Percentiles rank a stretch among this genome's conserved stretches.
Evolutionary conservation across 2,329 filamentous ascomycete species (phyloP).

Genomic region (Fusarium duplospermum): DNA sequence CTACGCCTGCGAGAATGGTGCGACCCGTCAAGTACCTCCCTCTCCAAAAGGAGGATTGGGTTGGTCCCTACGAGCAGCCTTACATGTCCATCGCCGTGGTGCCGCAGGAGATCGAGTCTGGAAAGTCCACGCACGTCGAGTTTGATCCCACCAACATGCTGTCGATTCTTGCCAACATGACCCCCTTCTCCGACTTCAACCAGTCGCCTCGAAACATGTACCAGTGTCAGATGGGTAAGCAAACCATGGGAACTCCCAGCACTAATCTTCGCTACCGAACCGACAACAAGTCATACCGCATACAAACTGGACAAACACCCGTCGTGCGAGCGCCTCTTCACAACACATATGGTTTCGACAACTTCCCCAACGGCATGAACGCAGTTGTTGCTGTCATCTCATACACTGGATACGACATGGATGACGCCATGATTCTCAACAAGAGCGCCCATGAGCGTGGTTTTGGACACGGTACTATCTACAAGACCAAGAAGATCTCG

Average conservation of each 20-base stretch:
- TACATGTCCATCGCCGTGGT: slow-evolving; percentile 98
- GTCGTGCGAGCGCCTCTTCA: slow-evolving; percentile 92
- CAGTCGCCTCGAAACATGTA: slow-evolving; percentile 99
- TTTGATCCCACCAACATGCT: slow-evolving; percentile 95
- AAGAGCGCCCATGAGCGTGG: slow-evolving; percentile 96
- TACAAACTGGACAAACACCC: slow-evolving; percentile 96
- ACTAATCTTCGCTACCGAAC: slow-evolving; percentile 87
- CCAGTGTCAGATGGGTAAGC: slow-evolving; percentile 99
- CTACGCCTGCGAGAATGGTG: slow-evolving; percentile 86
- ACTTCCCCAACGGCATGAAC: slow-evolving; percentile 97
- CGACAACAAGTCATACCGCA: slow-evolving; percentile 95
- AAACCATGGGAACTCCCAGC: slow-evolving; percentile 97
- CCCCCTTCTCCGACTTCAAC: slow-evolving; percentile 98
- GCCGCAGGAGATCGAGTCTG: slow-evolving; percentile 88
- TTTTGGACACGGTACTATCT: slow-evolving; percentile 95
- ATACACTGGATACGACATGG: slow-evolving; percentile 99
- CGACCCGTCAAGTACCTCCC: slow-evolving; percentile 93
- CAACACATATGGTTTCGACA: slow-evolving; percentile 96
- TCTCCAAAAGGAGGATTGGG: slow-evolving; percentile 84
- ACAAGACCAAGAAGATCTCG: slow-evolving; percentile 94
- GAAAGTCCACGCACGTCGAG: slow-evolving; percentile 92
- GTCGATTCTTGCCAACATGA: slow-evolving; percentile 98
- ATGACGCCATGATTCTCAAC: slow-evolving; percentile 99
- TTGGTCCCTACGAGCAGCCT: slow-evolving; percentile 94
- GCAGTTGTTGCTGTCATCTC: slow-evolving; percentile 97